Evolutionary conservation across 2,329 filamentous ascomycete genomes (phyloP).

Genomic region (Neospermospora avenae): DNA sequence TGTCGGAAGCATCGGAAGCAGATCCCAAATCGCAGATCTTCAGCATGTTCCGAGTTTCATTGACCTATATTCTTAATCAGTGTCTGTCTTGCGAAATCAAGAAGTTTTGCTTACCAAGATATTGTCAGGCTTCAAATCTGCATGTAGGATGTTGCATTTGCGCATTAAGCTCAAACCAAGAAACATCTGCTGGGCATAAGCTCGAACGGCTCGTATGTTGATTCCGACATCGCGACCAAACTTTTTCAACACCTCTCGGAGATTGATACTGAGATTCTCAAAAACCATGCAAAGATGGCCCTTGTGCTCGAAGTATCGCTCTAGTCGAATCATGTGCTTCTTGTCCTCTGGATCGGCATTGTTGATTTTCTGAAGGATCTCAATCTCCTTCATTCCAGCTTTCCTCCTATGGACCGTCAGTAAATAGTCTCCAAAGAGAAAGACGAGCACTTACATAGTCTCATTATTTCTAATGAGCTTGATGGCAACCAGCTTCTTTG

Average conservation of each 20-base stretch:
- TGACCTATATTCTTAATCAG: slow-evolving; percentile 49
- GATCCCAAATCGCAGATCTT: slow-evolving; percentile 97
- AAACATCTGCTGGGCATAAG: slow-evolving; percentile 94
- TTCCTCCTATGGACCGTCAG: slow-evolving; percentile 54
- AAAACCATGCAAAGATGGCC: slow-evolving; percentile 96
- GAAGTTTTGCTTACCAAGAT: slow-evolving; percentile 54
- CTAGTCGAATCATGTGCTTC: slow-evolving; percentile 86
- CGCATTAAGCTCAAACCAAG: slow-evolving; percentile 82
- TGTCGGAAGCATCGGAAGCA: slow-evolving; percentile 87
- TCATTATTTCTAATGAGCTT: slow-evolving; percentile 98
- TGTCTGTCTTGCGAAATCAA: neutral
- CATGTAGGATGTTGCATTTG: slow-evolving; percentile 90
- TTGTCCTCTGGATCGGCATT: slow-evolving; percentile 82
- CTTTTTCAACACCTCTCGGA: slow-evolving; percentile 92
- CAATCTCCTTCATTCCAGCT: slow-evolving; percentile 90
- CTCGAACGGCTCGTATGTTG: slow-evolving; percentile 80
- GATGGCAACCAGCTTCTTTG: slow-evolving; percentile 79
- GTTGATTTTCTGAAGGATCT: slow-evolving; percentile 84
- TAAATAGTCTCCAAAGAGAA: neutral
- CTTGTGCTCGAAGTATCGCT: slow-evolving; percentile 89
- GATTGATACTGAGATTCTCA: slow-evolving; percentile 88
- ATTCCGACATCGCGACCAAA: slow-evolving; percentile 94
- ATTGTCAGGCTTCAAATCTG: slow-evolving; percentile 97
- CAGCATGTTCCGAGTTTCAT: slow-evolving; percentile 76
- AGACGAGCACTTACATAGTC: slow-evolving; percentile 57